phyloP scores from a whole-genome alignment of 108 stramenopile genomes.

The Pseudonitzschia multiseries region DNA sequence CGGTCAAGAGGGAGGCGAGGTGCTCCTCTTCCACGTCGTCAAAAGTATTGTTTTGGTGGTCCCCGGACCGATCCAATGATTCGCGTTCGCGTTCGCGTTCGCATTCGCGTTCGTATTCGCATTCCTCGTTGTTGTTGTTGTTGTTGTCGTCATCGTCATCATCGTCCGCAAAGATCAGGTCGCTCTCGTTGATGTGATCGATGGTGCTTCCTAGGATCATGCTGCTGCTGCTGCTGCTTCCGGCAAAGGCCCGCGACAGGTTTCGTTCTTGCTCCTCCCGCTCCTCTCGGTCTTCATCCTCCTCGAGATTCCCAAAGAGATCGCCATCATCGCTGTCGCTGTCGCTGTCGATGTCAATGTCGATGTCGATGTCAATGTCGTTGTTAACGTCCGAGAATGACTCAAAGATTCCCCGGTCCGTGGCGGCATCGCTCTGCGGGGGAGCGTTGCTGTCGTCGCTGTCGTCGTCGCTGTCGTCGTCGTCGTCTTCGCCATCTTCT shows the following conservation, averaged over 20 bases:
- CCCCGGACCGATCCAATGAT: too few species aligned
- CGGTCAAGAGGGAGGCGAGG: background rate
- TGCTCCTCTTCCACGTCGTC: background rate
- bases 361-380: too few species aligned
- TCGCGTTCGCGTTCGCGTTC: too few species aligned
- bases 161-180: background rate
- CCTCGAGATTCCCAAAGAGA: background rate
- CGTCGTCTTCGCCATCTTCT: background rate
- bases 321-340: background rate
- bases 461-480: background rate
- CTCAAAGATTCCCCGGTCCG: too few species aligned
- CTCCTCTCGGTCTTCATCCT: background rate
- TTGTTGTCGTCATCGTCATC: background rate
- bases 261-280: background rate
- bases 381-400: background rate
- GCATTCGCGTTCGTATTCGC: too few species aligned
- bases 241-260: background rate
- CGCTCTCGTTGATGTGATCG: slow-evolving; percentile 1
- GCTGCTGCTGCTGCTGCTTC: too few species aligned
- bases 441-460: too few species aligned
- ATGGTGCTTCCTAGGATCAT: background rate
- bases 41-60: background rate
- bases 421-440: too few species aligned
- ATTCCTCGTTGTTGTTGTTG: too few species aligned
- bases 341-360: background rate